Base-by-base conservation (phyloP, 192 early-diverging fungal species). In the Coemansia sp. region DNA sequence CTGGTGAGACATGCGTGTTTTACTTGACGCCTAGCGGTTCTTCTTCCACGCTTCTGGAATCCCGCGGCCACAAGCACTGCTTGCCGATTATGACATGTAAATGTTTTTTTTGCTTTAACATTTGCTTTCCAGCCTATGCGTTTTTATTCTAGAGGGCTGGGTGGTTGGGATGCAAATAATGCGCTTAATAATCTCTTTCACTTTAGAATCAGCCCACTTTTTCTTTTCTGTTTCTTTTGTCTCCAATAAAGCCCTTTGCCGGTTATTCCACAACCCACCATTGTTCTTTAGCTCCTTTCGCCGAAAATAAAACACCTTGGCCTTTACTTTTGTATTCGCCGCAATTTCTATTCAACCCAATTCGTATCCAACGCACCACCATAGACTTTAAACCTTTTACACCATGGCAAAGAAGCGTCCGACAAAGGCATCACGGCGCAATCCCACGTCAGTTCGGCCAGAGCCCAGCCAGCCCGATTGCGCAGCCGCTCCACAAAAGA, bases 351-450 rank as follows among this genome's bases (percentile, higher is more conserved):
- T 54, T 22, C 30, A 18, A 28, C 34, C 22, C 63, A 55, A 30
- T 28, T 56, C 29, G 1, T 17, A 55, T n/a, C 18, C 18, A 50
- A 31, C 63, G 38, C 38, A 56, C 16, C 14, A 12, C 29, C 12
- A 52, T 2, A 1, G 3, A 12, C 22, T 25, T 33, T 51, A 18
- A 32, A 51, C 49, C 3, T 22, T 5, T 7, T 25, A 1, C 29
- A 2, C 54, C 34, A 79, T 79, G 77, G 56, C 72, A 40, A 73
- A 59, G 51, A 68, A 63, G 29, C 77, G 77, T 64, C 49, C 71
- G 48, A 29, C 67, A 32, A 59, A 66, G 33, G 32, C 63, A 50
- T 50, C 61, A 38, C n/a, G 6, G 42, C 25, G 28, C 49, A 33
- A 36, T 18, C 40, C 48, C 48, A 28, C 4, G 8, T 17, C 31